Base-by-base conservation (phyloP, 495 filamentous ascomycete species). In the Penicillium tannophilum region DNA sequence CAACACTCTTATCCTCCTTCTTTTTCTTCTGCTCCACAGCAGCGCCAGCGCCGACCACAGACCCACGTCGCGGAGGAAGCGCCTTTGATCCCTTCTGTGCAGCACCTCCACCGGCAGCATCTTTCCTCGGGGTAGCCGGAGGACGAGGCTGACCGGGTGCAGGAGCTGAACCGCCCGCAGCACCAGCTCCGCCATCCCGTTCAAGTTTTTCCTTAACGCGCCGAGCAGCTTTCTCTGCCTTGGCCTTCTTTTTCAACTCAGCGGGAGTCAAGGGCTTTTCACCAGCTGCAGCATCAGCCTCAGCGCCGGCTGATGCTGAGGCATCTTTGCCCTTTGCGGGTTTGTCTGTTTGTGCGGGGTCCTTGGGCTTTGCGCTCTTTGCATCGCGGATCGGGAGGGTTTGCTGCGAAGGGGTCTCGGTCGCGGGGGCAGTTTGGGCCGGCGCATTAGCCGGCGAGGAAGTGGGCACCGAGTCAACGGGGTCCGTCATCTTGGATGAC, bases 201-300 rank as follows among this genome's bases (percentile, higher is more conserved):
- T 72, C 81, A 65, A 62, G 75, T 75, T 74, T 86, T 82, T 67
- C 82, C 66, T 86, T 80, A 20, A 85, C 89, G 66, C 92, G 82
- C 56, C 87, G 80, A 31, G 88, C 89, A 50, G 84, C 83, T 69
- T 92, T 93, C 63, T 94, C 90, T 11, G 85, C 90, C 68, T 93
- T 91, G 51, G 85, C 84, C 70, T 84, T 82, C 52, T 88, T 89
- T 67, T 93, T 94, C 65, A 91, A 64, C 66, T 92, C 88, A 7
- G 86, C 87, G 11, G 79, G 78, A 1, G 85, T 85, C 52, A 85
- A 78, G 56, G 90, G 79, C 24, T 77, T 73, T 55, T 76, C 72
- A 26, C 57, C 64, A 8, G 52, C 59, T 19, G 59, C 57, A n/a
- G 63, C 45, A n/a, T 56, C 31, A 10, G 47, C 42, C 11, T 63